Conservation (phyloP, 1,284 basidiomycete genomes). For the Pholiota adiposa region DNA sequence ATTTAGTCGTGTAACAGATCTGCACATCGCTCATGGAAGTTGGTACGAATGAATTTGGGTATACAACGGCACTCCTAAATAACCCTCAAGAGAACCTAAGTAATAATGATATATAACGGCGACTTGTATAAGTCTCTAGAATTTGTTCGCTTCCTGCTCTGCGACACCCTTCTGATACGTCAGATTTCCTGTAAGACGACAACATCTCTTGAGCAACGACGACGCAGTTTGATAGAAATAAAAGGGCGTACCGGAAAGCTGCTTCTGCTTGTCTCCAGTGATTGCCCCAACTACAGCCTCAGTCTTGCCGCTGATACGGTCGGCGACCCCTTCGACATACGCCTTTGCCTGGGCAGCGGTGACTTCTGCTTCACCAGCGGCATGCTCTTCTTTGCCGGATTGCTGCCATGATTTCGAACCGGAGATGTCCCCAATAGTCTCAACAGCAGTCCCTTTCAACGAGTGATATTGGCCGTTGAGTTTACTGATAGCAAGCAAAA, state of each 20-base stretch:
- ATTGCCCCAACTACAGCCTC: slow-evolving; percentile 71
- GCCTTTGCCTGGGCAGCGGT: slow-evolving; percentile 60
- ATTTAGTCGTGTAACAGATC: too few species aligned
- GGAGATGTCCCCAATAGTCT: slow-evolving; percentile 56
- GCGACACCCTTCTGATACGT: slow-evolving; percentile 63
- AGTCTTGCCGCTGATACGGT: slow-evolving; percentile 68
- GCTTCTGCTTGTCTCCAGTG: slow-evolving; percentile 37
- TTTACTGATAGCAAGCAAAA: slow-evolving; percentile 45
- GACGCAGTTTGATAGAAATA: background rate
- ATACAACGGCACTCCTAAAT: too few species aligned
- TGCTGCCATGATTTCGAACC: slow-evolving; percentile 52
- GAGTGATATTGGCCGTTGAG: slow-evolving; percentile 61
- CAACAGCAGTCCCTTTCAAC: slow-evolving; percentile 61
- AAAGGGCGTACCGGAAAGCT: slow-evolving; percentile 28
- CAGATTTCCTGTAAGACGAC: slow-evolving; percentile 46
- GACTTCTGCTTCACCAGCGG: slow-evolving; percentile 65
- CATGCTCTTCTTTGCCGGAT: slow-evolving; percentile 67
- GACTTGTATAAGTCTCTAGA: background rate
- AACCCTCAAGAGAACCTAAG: too few species aligned
- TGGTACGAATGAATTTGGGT: too few species aligned
- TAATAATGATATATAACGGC: too few species aligned
- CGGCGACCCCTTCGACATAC: slow-evolving; percentile 61
- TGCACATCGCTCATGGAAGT: too few species aligned
- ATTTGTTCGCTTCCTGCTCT: slow-evolving; percentile 55
- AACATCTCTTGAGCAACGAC: background rate